Conservation (phyloP, 2,329 filamentous ascomycete species). For the Diaporthe eres region DNA sequence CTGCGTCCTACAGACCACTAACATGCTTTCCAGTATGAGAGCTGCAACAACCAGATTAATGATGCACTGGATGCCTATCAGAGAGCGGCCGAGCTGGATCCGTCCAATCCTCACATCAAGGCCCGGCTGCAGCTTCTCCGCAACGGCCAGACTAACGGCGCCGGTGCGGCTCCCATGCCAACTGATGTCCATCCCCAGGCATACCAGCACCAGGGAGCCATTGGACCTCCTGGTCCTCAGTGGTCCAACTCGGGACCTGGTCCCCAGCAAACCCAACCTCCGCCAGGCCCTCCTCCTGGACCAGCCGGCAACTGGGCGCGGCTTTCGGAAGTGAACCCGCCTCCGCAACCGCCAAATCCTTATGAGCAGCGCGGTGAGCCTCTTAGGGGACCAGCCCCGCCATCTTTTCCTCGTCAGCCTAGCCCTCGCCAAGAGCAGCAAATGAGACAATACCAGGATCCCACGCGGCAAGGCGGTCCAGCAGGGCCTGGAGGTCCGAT, state of each 20-base stretch:
- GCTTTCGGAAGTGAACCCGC: slow-evolving; percentile 83
- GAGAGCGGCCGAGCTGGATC: slow-evolving; percentile 93
- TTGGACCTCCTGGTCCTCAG: slow-evolving; percentile 87
- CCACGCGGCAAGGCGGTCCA: slow-evolving; percentile 61
- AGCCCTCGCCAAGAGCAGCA: slow-evolving; percentile 83
- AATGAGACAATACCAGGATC: slow-evolving; percentile 78
- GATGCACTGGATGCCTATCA: slow-evolving; percentile 97
- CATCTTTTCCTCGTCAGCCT: slow-evolving; percentile 76
- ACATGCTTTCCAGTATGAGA: slow-evolving; percentile 80
- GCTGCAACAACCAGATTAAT: slow-evolving; percentile 97
- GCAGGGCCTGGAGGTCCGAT: slow-evolving; percentile 36
- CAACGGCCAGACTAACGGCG: slow-evolving; percentile 80
- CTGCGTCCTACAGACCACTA: slow-evolving; percentile 43
- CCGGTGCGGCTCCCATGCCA: slow-evolving; percentile 87
- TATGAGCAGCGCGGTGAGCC: slow-evolving; percentile 83
- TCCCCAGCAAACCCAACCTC: slow-evolving; percentile 63
- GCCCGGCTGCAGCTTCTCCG: slow-evolving; percentile 91
- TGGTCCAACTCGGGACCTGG: slow-evolving; percentile 86
- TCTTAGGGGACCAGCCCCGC: slow-evolving; percentile 75
- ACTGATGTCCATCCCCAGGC: slow-evolving; percentile 97
- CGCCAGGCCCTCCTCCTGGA: slow-evolving; percentile 64
- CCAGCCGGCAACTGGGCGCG: slow-evolving; percentile 72
- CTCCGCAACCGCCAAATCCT: slow-evolving; percentile 83
- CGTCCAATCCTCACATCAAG: slow-evolving; percentile 95
- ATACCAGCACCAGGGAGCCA: slow-evolving; percentile 87